These are phyloP conservation scores for Inonotus obliquus DNA, from an alignment of 1,284 basidiomycete genomes.

Conservation along the genomic window DNA sequence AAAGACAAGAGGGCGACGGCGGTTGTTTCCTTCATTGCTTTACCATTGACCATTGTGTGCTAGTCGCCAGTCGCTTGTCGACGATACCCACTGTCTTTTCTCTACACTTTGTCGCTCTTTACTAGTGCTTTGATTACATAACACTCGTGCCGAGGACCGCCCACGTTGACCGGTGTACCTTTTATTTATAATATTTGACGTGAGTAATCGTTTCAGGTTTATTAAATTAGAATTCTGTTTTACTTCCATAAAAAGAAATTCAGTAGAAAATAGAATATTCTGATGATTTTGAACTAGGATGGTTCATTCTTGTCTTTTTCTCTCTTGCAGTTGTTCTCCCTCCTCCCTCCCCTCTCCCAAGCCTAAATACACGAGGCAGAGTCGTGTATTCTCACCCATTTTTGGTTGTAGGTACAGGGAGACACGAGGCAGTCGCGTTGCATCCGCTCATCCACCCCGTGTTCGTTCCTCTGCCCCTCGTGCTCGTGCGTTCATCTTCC, in stretches of 20 bases:
- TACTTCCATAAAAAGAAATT: neutral
- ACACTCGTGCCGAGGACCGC: too few relatives aligned
- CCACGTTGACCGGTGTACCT: too few relatives aligned
- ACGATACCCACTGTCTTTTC: too few relatives aligned
- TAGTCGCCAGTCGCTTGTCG: too few relatives aligned
- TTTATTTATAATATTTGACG: too few relatives aligned
- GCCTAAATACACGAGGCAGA: conserved; percentile 12
- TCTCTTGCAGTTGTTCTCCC: neutral
- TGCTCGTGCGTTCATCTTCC: neutral
- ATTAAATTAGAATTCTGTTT: too few relatives aligned
- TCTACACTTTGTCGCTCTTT: neutral
- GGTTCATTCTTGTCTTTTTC: neutral
- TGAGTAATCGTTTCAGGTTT: too few relatives aligned
- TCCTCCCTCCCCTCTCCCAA: neutral
- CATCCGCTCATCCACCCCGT: neutral
- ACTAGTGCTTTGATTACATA: neutral
- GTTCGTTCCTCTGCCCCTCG: neutral
- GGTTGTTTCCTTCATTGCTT: too few relatives aligned
- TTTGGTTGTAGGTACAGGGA: neutral
- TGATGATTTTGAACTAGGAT: neutral
- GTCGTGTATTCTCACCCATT: neutral
- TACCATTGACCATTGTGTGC: too few relatives aligned
- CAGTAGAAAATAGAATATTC: neutral
- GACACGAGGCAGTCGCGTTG: conserved; percentile 14
- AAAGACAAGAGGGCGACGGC: too few relatives aligned